phyloP scores from a whole-genome alignment of 768 basidiomycete species.

The Mycena vitilis region DNA sequence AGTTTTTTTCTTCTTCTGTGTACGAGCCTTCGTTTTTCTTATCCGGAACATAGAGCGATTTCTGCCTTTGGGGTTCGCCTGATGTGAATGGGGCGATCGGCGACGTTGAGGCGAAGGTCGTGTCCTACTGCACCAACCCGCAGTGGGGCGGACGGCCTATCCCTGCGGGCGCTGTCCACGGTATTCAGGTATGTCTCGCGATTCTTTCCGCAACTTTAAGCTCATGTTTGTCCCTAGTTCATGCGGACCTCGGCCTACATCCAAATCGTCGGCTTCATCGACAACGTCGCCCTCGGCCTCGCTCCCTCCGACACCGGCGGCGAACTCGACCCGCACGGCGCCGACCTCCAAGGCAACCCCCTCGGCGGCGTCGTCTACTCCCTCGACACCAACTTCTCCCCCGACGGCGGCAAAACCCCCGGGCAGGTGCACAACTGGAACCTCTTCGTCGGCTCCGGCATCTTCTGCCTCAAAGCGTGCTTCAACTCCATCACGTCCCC shows the following conservation, averaged over 20 bases:
- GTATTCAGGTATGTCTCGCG: conserved; percentile 21
- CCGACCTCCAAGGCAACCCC: conserved; percentile 46
- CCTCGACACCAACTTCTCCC: conserved; percentile 21
- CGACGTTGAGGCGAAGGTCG: conserved; percentile 27
- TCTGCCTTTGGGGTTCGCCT: conserved; percentile 26
- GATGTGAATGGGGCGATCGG: conserved; percentile 13
- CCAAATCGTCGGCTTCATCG: conserved; percentile 27
- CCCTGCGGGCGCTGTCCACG: conserved; percentile 19
- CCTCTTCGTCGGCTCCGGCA: conserved; percentile 58
- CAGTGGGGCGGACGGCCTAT: conserved; percentile 26
- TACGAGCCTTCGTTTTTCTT: conserved; percentile 8
- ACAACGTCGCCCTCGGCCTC: conserved; percentile 57
- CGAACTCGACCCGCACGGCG: conserved; percentile 80
- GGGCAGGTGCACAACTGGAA: conserved; percentile 29
- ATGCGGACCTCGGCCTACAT: conserved; percentile 30
- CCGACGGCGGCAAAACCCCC: conserved; percentile 19
- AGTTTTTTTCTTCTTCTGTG: neutral
- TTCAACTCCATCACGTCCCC: conserved; percentile 52
- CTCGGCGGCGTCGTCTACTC: conserved; percentile 32
- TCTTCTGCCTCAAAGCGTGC: conserved; percentile 67
- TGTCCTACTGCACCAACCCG: conserved; percentile 27
- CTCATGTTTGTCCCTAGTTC: conserved; percentile 15
- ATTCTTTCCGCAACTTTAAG: conserved; percentile 1
- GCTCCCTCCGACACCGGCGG: conserved; percentile 66
- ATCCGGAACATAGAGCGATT: conserved; percentile 18